A percentile compares a stretch with the other conserved stretches of the same genome.
phyloP scores from a whole-genome alignment of 352 stramenopile genomes.

The Phytophthora podocarpi region DNA sequence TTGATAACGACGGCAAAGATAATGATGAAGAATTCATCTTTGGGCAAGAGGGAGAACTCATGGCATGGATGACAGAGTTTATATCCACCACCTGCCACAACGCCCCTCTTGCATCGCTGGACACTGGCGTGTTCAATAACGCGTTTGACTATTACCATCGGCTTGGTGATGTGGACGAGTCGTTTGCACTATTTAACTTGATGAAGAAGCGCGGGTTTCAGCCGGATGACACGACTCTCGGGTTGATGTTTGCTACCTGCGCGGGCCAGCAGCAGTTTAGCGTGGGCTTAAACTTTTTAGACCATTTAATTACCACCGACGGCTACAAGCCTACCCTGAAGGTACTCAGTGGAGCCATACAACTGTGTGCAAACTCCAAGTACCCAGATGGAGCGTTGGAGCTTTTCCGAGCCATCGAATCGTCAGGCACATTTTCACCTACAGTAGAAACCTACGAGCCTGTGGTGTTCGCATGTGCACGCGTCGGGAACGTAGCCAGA shows the following conservation, averaged over 20 bases:
- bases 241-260: conserved; percentile 64
- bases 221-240: conserved; percentile 54
- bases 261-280: conserved; percentile 47
- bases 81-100: conserved; percentile 57
- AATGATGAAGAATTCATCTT: conserved; percentile 25
- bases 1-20: background rate
- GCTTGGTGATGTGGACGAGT: conserved; percentile 47
- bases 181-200: conserved; percentile 63
- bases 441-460: conserved; percentile 49
- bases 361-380: conserved; percentile 50
- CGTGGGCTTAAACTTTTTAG: conserved; percentile 63
- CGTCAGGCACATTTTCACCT: conserved; percentile 37
- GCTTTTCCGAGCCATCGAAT: conserved; percentile 55
- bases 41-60: conserved; percentile 22
- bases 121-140: conserved; percentile 66
- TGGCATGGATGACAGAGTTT: conserved; percentile 37
- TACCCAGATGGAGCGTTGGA: conserved; percentile 54
- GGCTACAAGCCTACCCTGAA: conserved; percentile 49
- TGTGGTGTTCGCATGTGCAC: conserved; percentile 59
- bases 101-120: conserved; percentile 37
- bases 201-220: conserved; percentile 55
- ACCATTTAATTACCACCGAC: conserved; percentile 57
- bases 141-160: conserved; percentile 68
- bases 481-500: conserved; percentile 50
- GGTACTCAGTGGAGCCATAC: conserved; percentile 58